Conservation (phyloP, 2,329 filamentous ascomycete genomes). For the Xylaria sp. region DNA sequence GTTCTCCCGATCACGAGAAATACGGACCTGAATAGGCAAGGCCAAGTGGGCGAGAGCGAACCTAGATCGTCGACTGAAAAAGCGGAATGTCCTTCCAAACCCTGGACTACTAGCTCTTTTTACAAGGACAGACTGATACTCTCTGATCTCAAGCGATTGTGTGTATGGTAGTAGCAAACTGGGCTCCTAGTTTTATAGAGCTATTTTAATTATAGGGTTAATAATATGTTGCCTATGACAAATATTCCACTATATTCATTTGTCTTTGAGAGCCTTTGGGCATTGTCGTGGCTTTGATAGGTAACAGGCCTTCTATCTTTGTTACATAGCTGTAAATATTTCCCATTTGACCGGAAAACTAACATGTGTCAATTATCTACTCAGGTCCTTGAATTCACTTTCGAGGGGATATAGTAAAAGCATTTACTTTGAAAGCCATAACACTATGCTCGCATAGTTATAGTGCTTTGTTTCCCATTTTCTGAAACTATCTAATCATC, state of each 20-base stretch:
- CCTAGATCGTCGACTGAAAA: too few relatives aligned
- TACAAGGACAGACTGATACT: background rate
- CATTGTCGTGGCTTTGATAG: background rate
- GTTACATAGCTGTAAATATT: background rate
- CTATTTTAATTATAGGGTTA: background rate
- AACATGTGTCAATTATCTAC: too few relatives aligned
- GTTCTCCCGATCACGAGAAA: too few relatives aligned
- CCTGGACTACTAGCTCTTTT: too few relatives aligned
- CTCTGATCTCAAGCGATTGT: background rate
- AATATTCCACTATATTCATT: background rate
- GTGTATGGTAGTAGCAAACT: background rate
- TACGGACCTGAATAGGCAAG: too few relatives aligned
- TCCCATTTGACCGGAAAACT: background rate
- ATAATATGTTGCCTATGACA: background rate
- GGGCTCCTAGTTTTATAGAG: background rate
- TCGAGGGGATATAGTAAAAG: too few relatives aligned
- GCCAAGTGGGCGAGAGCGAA: too few relatives aligned
- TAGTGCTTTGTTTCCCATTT: background rate
- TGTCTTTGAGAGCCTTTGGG: background rate
- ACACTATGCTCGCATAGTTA: background rate
- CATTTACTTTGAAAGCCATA: background rate
- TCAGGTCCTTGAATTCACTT: too few relatives aligned
- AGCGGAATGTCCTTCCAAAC: too few relatives aligned
- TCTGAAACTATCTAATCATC: background rate
- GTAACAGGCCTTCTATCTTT: background rate